Evolutionary conservation across 345 rosid genomes (phyloP).

Genomic region (Fremontodendron californicum): DNA sequence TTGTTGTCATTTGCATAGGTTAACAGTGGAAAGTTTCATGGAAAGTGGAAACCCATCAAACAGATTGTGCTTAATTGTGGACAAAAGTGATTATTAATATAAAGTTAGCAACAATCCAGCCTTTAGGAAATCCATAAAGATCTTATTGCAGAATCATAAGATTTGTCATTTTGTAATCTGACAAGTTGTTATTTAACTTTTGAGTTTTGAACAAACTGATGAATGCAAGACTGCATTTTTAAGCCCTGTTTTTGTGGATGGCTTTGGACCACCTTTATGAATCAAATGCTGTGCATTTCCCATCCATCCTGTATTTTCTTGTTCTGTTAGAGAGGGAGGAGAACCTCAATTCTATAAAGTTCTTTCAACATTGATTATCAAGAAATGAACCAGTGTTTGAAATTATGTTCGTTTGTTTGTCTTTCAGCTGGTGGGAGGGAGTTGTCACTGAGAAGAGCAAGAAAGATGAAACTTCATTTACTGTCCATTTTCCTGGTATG

Average conservation of each 20-base stretch:
- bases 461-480: constrained; percentile 63
- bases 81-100: neutral
- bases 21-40: neutral
- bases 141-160: neutral
- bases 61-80: neutral
- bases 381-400: constrained; percentile 3
- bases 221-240: neutral
- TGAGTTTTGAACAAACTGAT: neutral
- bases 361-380: neutral
- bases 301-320: neutral
- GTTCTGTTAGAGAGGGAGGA: neutral
- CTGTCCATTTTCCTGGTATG: constrained; percentile 78
- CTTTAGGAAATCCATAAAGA: neutral
- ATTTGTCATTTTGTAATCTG: neutral
- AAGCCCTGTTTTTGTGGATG: neutral
- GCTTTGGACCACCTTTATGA: neutral
- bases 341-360: neutral
- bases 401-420: constrained; percentile 10
- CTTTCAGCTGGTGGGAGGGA: constrained; percentile 94
- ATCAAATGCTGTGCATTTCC: neutral
- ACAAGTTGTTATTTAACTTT: neutral
- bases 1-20: neutral
- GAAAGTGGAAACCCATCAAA: neutral
- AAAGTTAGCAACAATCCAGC: neutral
- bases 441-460: constrained; percentile 74